These are phyloP conservation scores for Kwoniella europaea DNA, from an alignment of 768 basidiomycete species.

Conservation along the genomic window DNA sequence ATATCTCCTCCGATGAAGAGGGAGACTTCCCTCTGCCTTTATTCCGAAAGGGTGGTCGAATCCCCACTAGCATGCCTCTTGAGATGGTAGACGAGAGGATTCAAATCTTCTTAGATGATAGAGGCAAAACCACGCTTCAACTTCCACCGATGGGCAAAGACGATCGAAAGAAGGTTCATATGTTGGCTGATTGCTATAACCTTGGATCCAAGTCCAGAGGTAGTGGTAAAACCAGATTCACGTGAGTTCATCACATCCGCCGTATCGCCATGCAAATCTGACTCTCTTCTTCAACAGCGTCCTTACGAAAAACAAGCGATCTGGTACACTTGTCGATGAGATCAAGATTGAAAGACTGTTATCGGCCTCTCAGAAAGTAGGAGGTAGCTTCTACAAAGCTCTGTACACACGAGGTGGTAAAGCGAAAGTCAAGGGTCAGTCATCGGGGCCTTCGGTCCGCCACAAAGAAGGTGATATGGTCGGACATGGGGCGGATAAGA, in stretches of 20 bases:
- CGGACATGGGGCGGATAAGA: conserved; percentile 80
- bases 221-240: conserved; percentile 71
- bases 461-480: conserved; percentile 86
- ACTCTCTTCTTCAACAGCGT: conserved; percentile 57
- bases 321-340: conserved; percentile 67
- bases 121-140: conserved; percentile 65
- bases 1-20: conserved; percentile 61
- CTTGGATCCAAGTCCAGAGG: conserved; percentile 78
- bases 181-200: conserved; percentile 77
- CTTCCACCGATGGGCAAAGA: conserved; percentile 80
- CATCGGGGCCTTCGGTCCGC: conserved; percentile 59
- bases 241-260: conserved; percentile 54
- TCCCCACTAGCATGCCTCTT: conserved; percentile 20
- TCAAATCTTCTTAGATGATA: conserved; percentile 69
- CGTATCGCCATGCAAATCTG: neutral
- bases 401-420: conserved; percentile 53
- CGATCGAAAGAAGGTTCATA: conserved; percentile 74
- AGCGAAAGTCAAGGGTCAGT: conserved; percentile 27
- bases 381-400: conserved; percentile 55
- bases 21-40: conserved; percentile 10
- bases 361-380: conserved; percentile 45
- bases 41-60: conserved; percentile 32
- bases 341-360: conserved; percentile 64
- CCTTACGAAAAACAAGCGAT: conserved; percentile 70
- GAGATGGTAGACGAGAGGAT: conserved; percentile 62